These are phyloP conservation scores for Solanum clarkiae DNA, from an alignment of 257 asterid genomes.

Conservation along the genomic window DNA sequence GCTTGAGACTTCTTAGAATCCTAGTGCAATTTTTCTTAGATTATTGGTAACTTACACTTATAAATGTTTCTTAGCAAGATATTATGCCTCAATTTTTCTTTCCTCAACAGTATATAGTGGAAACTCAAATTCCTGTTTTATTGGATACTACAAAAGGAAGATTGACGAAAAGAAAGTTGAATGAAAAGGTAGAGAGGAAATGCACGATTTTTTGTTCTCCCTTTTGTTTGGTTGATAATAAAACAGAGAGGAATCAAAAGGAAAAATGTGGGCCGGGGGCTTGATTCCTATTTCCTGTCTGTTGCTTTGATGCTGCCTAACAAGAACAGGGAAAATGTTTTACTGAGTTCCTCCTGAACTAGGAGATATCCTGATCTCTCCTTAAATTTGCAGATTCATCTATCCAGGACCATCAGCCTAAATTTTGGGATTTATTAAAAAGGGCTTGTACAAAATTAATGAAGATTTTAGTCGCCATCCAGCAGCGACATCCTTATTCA, in stretches of 20 bases:
- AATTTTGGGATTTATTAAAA: slow-evolving; percentile 67
- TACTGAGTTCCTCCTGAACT: not conserved
- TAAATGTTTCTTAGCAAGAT: not conserved
- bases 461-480: slow-evolving; percentile 77
- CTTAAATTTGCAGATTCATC: slow-evolving; percentile 65
- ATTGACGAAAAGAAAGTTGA: not conserved
- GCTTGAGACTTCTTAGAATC: not conserved
- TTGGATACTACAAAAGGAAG: not conserved
- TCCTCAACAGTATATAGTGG: not conserved
- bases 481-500: slow-evolving; percentile 85
- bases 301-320: not conserved
- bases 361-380: slow-evolving; percentile 14
- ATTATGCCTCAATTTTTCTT: not conserved
- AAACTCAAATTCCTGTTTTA: not conserved
- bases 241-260: not conserved
- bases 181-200: not conserved
- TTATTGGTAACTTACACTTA: not conserved
- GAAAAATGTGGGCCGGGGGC: not conserved
- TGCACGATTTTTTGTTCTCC: not conserved
- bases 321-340: not conserved
- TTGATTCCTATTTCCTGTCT: not conserved
- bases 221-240: not conserved
- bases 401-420: slow-evolving; percentile 59
- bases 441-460: slow-evolving; percentile 69
- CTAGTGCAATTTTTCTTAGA: not conserved